A percentile compares a stretch with the other conserved stretches of the same genome.
These are phyloP conservation scores for Amanita polypyramis DNA, from an alignment of 768 basidiomycete genomes.

Conservation along the genomic window DNA sequence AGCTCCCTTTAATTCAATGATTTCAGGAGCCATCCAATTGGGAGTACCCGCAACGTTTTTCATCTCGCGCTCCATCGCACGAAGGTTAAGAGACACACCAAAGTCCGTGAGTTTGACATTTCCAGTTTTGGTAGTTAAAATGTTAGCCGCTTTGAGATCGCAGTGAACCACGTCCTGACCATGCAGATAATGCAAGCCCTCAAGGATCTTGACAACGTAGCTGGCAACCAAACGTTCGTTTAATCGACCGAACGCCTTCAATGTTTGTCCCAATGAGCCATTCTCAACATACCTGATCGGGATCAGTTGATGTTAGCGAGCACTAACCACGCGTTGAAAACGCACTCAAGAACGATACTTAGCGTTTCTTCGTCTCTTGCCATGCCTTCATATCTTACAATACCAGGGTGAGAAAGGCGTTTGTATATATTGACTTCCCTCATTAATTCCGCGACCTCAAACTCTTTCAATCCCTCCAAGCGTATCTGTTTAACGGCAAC, in stretches of 20 bases:
- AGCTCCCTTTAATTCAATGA: slow-evolving; percentile 91
- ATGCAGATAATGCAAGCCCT: slow-evolving; percentile 92
- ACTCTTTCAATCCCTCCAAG: slow-evolving; percentile 82
- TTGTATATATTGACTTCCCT: slow-evolving; percentile 90
- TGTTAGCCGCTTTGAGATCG: slow-evolving; percentile 97
- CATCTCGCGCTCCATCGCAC: slow-evolving; percentile 78
- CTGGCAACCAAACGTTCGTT: slow-evolving; percentile 87
- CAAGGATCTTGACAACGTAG: slow-evolving; percentile 94
- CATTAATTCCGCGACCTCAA: slow-evolving; percentile 86
- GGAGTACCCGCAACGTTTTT: slow-evolving; percentile 91
- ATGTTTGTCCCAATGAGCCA: slow-evolving; percentile 86
- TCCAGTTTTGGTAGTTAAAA: slow-evolving; percentile 96
- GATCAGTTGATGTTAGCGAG: slow-evolving; percentile 1
- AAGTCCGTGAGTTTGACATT: slow-evolving; percentile 98
- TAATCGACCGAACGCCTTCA: slow-evolving; percentile 89
- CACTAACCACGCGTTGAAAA: slow-evolving; percentile 8
- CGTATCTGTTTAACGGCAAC: slow-evolving; percentile 98
- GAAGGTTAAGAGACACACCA: slow-evolving; percentile 91
- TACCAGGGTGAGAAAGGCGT: slow-evolving; percentile 84
- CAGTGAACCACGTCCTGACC: slow-evolving; percentile 87
- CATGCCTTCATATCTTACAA: slow-evolving; percentile 98
- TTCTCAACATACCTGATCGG: slow-evolving; percentile 82
- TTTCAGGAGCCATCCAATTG: slow-evolving; percentile 99
- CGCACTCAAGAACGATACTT: slow-evolving; percentile 92
- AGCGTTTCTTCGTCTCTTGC: slow-evolving; percentile 78